A percentile compares a stretch with the other conserved stretches of the same genome.
These are phyloP conservation scores for Penicillium salamii DNA, from an alignment of 495 filamentous ascomycete species.

Conservation along the genomic window DNA sequence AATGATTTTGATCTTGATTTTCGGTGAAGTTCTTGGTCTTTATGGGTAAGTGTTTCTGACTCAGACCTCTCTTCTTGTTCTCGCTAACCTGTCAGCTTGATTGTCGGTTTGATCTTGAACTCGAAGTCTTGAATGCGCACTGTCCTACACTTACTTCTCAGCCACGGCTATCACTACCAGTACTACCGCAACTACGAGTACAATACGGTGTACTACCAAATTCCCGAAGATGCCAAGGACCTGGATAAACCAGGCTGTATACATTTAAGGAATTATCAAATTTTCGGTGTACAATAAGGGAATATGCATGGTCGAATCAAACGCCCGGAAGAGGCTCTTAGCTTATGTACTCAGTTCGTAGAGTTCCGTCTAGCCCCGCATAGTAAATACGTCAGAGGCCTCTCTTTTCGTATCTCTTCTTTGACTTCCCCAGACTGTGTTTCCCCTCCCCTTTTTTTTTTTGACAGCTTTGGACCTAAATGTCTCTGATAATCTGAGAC, in stretches of 20 bases:
- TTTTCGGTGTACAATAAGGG: slow-evolving; percentile 1
- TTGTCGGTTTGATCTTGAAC: slow-evolving; percentile 57
- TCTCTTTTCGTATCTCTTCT: slow-evolving; percentile 17
- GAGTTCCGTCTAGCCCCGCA: slow-evolving; percentile 22
- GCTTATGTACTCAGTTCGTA: slow-evolving; percentile 21
- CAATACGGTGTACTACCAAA: no score
- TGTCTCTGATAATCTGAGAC: slow-evolving; percentile 17
- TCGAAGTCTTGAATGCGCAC: slow-evolving; percentile 35
- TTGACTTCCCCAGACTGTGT: slow-evolving; percentile 12
- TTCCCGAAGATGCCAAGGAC: background rate
- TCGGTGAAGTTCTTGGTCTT: slow-evolving; percentile 93
- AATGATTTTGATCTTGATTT: slow-evolving; percentile 98
- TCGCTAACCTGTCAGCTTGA: slow-evolving; percentile 45
- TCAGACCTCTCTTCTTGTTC: background rate
- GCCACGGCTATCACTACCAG: background rate
- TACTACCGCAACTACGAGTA: background rate
- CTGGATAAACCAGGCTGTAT: no score
- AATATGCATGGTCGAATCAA: background rate
- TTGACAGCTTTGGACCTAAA: slow-evolving; percentile 4
- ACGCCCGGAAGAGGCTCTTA: background rate
- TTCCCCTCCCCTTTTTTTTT: no score
- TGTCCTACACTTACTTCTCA: background rate
- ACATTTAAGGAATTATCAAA: no score
- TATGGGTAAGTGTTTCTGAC: slow-evolving; percentile 70
- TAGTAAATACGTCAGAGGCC: slow-evolving; percentile 28